Percentiles rank a stretch among this genome's conserved stretches.
phyloP scores from a whole-genome alignment of 192 early-diverging fungal genomes.

The Backusella australiensis region DNA sequence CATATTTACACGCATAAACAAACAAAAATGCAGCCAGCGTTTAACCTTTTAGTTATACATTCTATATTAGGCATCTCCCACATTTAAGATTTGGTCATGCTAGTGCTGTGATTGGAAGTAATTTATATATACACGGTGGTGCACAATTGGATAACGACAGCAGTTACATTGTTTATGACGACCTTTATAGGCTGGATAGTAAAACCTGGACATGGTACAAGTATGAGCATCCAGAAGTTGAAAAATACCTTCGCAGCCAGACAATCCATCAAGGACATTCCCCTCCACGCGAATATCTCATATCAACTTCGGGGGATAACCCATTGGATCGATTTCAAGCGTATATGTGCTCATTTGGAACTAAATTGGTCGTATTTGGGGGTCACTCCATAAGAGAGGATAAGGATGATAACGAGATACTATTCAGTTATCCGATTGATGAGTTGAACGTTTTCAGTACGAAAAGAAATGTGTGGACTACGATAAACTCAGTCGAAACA shows the following conservation, averaged over 20 bases:
- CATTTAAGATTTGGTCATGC: slow-evolving; percentile 37
- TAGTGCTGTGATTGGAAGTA: slow-evolving; percentile 15
- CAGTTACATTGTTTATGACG: slow-evolving; percentile 31
- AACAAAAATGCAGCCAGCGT: neutral
- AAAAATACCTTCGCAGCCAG: slow-evolving; percentile 15
- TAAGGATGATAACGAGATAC: slow-evolving; percentile 24
- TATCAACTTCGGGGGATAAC: slow-evolving; percentile 20
- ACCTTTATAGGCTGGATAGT: slow-evolving; percentile 32
- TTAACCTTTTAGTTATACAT: neutral
- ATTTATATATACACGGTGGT: slow-evolving; percentile 31
- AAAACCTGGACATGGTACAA: slow-evolving; percentile 32
- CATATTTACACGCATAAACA: neutral
- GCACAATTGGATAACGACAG: slow-evolving; percentile 33
- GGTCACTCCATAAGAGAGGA: slow-evolving; percentile 29
- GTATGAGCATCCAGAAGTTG: slow-evolving; percentile 32
- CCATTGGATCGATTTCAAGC: slow-evolving; percentile 29
- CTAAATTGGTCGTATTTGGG: slow-evolving; percentile 35
- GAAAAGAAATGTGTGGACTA: slow-evolving; percentile 16
- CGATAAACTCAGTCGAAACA: neutral
- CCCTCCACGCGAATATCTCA: neutral
- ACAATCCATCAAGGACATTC: neutral
- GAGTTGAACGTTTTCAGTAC: slow-evolving; percentile 24
- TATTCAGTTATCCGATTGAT: slow-evolving; percentile 26
- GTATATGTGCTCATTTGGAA: slow-evolving; percentile 15
- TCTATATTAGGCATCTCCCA: slow-evolving; percentile 14